Evolutionary conservation across 805 yeast genomes (phyloP), one percentile per base, ranked within the genome.

Genomic region (Candida vartiovaarae): DNA sequence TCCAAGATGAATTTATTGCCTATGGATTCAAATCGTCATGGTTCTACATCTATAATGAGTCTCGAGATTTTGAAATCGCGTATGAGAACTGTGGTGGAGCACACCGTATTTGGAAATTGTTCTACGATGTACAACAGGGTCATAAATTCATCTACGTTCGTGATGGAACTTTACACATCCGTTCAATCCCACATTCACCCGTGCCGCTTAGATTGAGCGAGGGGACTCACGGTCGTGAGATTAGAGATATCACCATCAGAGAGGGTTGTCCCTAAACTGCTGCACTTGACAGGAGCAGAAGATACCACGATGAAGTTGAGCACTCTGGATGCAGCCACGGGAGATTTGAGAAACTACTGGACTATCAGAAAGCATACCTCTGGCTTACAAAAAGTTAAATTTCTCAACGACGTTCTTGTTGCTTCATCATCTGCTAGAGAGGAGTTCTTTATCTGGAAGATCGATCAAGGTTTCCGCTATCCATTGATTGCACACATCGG

Each of bases 151-250:
- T 71, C 24, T 84, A 77, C 57, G 77, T 84, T 9, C 78, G 79
- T 59, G 73, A 81, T 26, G 70, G 82, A 4, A 61, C 66, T 15
- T 59, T 82, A 34, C 62, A 64, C 40, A 53, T 75, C 24, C 68
- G 71, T 43, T 53, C 45, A 48, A 63, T 61, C 45, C 52, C 57
- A 32, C 52, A 49, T 32, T 50, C 59, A 2, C 15, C 33, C 1
- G 44, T 51, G 3, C 66, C 68, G 4, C 57, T 61, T 25, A 47
- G 69, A 7, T 55, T 82, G 26, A 67, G 67, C 32, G 65, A 71
- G 8, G 96, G 97, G 0, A 72, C 87, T 1, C 98, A 93, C 61
- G 99, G 99, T 1, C 74, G 98, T 49, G 99, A 93, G 61, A 76
- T 91, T 5, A 71, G 99, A 52, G 85, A 80, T 44, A 67, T 90